Evolutionary conservation across 75 land plant genomes (phyloP), one percentile per base, ranked within the genome.

Genomic region (Adiantum capillusveneris): DNA sequence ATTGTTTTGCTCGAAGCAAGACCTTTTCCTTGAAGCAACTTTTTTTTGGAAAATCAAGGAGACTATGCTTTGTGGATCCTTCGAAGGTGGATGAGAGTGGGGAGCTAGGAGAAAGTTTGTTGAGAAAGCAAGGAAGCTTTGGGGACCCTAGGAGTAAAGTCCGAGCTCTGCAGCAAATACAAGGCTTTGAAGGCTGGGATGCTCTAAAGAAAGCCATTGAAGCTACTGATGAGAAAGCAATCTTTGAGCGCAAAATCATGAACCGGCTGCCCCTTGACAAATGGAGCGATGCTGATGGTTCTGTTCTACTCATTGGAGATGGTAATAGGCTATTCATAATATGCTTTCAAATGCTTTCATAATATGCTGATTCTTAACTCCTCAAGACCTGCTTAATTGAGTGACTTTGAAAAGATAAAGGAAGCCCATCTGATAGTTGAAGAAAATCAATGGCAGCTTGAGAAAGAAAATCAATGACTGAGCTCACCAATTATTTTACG

Each of bases 241-340:
- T 59, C 36, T 44, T 11, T 39, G 50, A 59, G 44, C 13, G 62
- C 24, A 44, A 26, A 28, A 59, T 44, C 24, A 59, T 59, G 62
- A 48, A 59, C n/a, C 24, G 50, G 45, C n/a, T 44, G 16, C 62
- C 62, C 18, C 16, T 59, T 0, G 53, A 59, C 44, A 59, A 44
- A 18, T 59, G 50, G 62, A 59, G 51, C 42, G 62, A 59, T 59
- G 27, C 27, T 22, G n/a, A n/a, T n/a, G 62, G 62, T 43, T 48
- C 36, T 44, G 50, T 59, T 18, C 62, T 59, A 3, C 51, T 59
- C 52, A 43, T 59, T 59, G 50, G 62, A 37, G 62, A 59, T 25
- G 62, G 62, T 59, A 59, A 57, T 11, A 25, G n/a, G n/a, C n/a
- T n/a, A n/a, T n/a, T n/a, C n/a, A n/a, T n/a, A n/a, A n/a, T n/a